Evolutionary conservation across 495 filamentous ascomycete species (phyloP).

Genomic region (Lophiotrema nucula): DNA sequence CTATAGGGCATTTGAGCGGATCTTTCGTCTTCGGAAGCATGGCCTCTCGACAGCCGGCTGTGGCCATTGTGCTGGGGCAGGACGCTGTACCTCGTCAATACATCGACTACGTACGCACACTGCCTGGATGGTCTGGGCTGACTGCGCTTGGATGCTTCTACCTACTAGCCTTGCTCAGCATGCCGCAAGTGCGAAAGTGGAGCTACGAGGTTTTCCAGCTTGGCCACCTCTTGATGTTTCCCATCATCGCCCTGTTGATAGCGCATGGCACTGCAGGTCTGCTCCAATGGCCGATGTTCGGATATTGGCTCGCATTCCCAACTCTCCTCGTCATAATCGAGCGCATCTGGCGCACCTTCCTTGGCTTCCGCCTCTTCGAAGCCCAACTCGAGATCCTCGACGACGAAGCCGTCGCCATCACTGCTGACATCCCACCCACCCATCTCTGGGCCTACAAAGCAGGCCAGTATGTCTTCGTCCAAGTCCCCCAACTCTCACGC

Average conservation of each 20-base stretch:
- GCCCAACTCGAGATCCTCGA: conserved; percentile 39
- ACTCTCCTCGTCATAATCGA: conserved; percentile 39
- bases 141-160: conserved; percentile 40
- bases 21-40: conserved; percentile 40
- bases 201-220: conserved; percentile 45
- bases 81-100: conserved; percentile 33
- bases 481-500: conserved; percentile 38
- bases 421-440: conserved; percentile 34
- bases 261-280: conserved; percentile 41
- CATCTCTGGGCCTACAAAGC: conserved; percentile 43
- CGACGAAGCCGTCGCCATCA: conserved; percentile 40
- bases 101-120: conserved; percentile 27
- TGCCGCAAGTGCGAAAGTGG: conserved; percentile 38
- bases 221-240: conserved; percentile 45
- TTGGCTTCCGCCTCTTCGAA: conserved; percentile 36
- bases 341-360: conserved; percentile 32
- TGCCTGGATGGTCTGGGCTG: conserved; percentile 42
- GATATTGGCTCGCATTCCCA: conserved; percentile 44
- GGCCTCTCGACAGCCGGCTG: conserved; percentile 27
- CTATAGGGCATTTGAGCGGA: conserved; percentile 42
- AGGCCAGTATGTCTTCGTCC: conserved; percentile 45
- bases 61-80: conserved; percentile 32
- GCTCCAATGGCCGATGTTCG: conserved; percentile 43
- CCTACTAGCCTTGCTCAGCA: conserved; percentile 35
- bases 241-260: conserved; percentile 41